Base-by-base conservation (phyloP, 2,329 filamentous ascomycete genomes). In the Leptodontidium sp. region DNA sequence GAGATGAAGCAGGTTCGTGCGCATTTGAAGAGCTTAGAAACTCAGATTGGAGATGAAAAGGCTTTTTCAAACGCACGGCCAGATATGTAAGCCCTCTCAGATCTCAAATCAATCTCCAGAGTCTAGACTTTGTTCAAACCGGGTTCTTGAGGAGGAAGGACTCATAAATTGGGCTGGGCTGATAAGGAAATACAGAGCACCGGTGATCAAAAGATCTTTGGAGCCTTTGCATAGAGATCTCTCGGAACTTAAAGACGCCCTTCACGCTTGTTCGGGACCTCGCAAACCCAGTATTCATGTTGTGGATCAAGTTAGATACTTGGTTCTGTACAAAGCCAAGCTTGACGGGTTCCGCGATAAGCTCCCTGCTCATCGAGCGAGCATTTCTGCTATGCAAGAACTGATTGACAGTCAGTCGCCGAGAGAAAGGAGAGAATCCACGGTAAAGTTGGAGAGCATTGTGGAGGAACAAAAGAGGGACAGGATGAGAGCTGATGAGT, bases 1-100 rank as follows among this genome's bases (percentile, higher is more conserved):
- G 61, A 64, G 32, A 64, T 64, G 61, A 50, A 64, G 47, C 61
- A 53, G 8, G 32, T 64, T 14, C 61, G 61, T 1, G 15, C 61
- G 4, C 61, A 64, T 53, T 32, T 64, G 1, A 50, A 64, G 17
- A 53, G n/a, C 9, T 15, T 58, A 17, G 55, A 58, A 24, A 12
- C 2, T 9, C 35, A 58, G n/a, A 24, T 58, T 21, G 35, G 55
- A 2, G n/a, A 58, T n/a, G 55, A 58, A 9, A 40, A 12, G 4
- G 3, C n/a, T 21, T 58, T 40, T 26, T 8, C 17, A 40, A 43
- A 40, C 3, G 11, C 35, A 1, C n/a, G 55, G 15, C 35, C 55
- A 21, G 55, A 58, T 15, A 58, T 58, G 55, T 43, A 40, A 58
- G 55, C 17, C 2, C 17, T 17, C 26, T 1, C 15, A 15, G 7